Evolutionary conservation across 306 rosid genomes (phyloP), one percentile per base, ranked within the genome.

Genomic region (Ceratonia siliqua): DNA sequence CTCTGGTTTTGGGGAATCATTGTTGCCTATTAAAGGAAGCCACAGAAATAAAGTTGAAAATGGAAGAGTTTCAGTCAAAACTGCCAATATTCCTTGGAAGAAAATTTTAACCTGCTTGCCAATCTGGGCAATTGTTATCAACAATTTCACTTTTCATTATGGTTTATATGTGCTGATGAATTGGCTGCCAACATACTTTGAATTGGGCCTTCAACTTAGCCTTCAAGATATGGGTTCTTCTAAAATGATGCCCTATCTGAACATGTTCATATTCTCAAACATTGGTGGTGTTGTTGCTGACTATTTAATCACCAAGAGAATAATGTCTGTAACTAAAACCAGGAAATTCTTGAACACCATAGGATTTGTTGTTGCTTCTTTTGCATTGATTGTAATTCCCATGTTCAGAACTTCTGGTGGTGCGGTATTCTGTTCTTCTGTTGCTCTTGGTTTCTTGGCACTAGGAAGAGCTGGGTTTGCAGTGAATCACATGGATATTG

Each of bases 191-290:
- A 95, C 99, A 1, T 95, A 95, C 82, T 95, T 95, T 76, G 93
- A 95, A 74, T 75, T 92, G 36, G 99, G 99, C 17, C 96, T 95
- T 76, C 83, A 89, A 81, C 91, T 95, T 76, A 92, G 99, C 84
- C 89, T 92, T n/a, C 97, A 92, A 21, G 99, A 95, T n/a, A 92
- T 95, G 99, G 99, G 99, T n/a, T 90, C 97, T 61, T 92, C 98
- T 9, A 95, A 92, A 59, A 95, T 95, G 98, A 39, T 92, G 93
- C 99, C 99, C 20, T 95, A 92, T 84, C 81, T 92, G 20, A 95
- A 95, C 84, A 95, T 95, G 99, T 92, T 95, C 77, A 12, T 95
- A 18, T 95, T 95, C 82, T 92, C 99, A 9, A 95, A 95, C 78
- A 90, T 95, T 21, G 99, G 99, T 0, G 99, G 99, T 25, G 88